Conservation (phyloP, 2,329 filamentous ascomycete genomes). For the Aspergillus uvarum region DNA sequence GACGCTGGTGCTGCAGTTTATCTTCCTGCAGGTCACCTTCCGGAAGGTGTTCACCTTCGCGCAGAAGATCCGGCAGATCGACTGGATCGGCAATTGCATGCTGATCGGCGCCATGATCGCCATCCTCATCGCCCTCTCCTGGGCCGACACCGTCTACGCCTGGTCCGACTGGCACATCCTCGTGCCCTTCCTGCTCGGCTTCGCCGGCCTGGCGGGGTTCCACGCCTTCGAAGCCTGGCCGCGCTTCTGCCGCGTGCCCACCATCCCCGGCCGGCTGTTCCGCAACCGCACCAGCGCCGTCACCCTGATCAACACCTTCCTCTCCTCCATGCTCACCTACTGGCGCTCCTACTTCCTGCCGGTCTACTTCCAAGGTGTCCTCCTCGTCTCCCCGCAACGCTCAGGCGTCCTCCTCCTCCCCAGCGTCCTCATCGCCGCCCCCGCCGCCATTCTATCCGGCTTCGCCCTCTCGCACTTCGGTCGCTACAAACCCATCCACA, state of each 20-base stretch:
- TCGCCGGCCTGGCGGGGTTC: slow-evolving; percentile 47
- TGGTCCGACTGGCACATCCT: slow-evolving; percentile 51
- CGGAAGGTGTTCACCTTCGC: slow-evolving; percentile 32
- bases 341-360: slow-evolving; percentile 63
- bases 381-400: slow-evolving; percentile 57
- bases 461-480: slow-evolving; percentile 51
- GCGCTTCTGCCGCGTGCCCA: no score
- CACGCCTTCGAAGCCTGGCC: slow-evolving; percentile 45
- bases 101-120: no score
- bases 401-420: slow-evolving; percentile 61
- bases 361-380: slow-evolving; percentile 69
- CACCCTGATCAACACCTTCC: no score
- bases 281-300: no score
- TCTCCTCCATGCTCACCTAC: no score
- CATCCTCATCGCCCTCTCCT: slow-evolving; percentile 51
- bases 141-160: slow-evolving; percentile 52
- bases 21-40: slow-evolving; percentile 52
- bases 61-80: no score
- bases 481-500: slow-evolving; percentile 48
- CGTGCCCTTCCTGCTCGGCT: slow-evolving; percentile 52
- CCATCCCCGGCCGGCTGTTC: no score
- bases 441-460: slow-evolving; percentile 47
- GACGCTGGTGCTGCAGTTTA: slow-evolving; percentile 50
- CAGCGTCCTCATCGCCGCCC: slow-evolving; percentile 49
- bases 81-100: no score